Evolutionary conservation across 768 basidiomycete species (phyloP).

Genomic region (Mrakia hoshinonis): DNA sequence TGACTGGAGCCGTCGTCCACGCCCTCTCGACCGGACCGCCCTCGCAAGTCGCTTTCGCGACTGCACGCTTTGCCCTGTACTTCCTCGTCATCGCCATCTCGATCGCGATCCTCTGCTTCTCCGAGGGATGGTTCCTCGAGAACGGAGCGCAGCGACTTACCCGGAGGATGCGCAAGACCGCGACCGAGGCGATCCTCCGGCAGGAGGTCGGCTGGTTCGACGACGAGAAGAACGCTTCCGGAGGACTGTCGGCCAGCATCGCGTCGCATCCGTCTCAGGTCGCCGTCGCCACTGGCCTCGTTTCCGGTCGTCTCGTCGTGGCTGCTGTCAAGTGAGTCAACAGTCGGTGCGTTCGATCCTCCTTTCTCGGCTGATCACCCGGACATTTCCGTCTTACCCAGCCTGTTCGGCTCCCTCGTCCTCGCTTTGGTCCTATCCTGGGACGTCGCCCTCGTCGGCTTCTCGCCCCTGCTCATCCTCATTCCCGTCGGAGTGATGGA

Average conservation of each 20-base stretch:
- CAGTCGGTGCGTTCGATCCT: too few species aligned
- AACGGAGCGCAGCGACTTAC: constrained; percentile 28
- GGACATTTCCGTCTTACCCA: constrained; percentile 1
- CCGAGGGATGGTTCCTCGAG: constrained; percentile 34
- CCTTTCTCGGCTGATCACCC: background rate
- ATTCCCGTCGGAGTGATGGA: constrained; percentile 11
- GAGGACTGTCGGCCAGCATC: constrained; percentile 36
- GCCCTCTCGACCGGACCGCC: constrained; percentile 31
- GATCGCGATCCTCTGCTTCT: constrained; percentile 28
- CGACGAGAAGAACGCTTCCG: constrained; percentile 32
- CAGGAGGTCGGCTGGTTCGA: constrained; percentile 40
- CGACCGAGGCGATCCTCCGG: constrained; percentile 32
- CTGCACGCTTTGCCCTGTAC: constrained; percentile 35
- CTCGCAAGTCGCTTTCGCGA: constrained; percentile 22
- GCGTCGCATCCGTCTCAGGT: constrained; percentile 34
- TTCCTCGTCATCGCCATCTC: constrained; percentile 37
- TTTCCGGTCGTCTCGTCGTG: constrained; percentile 34
- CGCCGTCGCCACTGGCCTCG: constrained; percentile 34
- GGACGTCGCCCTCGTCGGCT: constrained; percentile 20
- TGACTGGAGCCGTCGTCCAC: constrained; percentile 35
- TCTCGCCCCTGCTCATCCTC: constrained; percentile 12
- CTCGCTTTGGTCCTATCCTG: constrained; percentile 5
- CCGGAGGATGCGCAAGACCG: constrained; percentile 13
- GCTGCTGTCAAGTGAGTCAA: too few species aligned
- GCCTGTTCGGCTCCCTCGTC: constrained; percentile 13